Evolutionary conservation across 192 early-diverging fungal genomes (phyloP).

Genomic region (Phlyctochytrium planicorne): DNA sequence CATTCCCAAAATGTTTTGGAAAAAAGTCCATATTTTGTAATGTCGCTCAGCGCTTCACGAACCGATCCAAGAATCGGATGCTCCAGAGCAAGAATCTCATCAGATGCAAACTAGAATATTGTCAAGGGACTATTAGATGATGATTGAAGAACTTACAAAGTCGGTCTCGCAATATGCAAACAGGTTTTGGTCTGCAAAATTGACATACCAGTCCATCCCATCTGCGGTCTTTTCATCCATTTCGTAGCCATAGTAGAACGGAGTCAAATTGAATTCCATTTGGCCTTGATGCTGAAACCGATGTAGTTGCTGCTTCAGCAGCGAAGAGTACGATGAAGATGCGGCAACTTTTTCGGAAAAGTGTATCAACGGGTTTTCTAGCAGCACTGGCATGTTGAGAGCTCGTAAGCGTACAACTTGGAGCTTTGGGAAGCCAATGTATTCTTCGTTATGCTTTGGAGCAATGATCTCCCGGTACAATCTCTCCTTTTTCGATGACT

Average conservation of each 20-base stretch:
- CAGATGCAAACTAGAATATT: conserved; percentile 15
- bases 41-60: conserved; percentile 11
- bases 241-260: neutral
- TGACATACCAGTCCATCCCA: conserved; percentile 29
- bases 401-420: neutral
- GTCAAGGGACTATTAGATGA: neutral
- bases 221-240: conserved; percentile 9
- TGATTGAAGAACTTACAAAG: neutral
- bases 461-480: neutral
- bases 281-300: neutral
- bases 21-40: conserved; percentile 14
- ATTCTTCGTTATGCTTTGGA: neutral
- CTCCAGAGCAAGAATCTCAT: conserved; percentile 22
- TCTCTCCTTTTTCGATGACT: neutral
- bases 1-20: neutral
- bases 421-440: neutral
- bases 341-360: neutral
- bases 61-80: conserved; percentile 23
- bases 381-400: neutral
- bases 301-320: neutral
- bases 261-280: conserved; percentile 3
- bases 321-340: neutral
- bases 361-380: conserved; percentile 3
- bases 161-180: conserved; percentile 15
- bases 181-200: conserved; percentile 24